Percentiles rank a stretch among this genome's conserved stretches.
These are phyloP conservation scores for Curvularia hawaiiensis DNA, from an alignment of 2,329 filamentous ascomycete genomes.

Conservation along the genomic window DNA sequence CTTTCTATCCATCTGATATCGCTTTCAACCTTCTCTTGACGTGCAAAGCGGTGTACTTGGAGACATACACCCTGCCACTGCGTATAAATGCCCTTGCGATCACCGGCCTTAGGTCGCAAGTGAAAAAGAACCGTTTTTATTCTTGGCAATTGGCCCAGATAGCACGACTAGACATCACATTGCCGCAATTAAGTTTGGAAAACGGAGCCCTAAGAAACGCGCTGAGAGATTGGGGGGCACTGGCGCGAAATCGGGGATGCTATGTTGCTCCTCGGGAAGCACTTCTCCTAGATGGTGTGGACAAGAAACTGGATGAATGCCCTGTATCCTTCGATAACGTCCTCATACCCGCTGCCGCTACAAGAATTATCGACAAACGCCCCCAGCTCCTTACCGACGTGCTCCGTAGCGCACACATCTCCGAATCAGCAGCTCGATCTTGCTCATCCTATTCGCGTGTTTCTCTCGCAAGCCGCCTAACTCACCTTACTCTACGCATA, in stretches of 20 bases:
- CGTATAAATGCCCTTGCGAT: conserved; percentile 17
- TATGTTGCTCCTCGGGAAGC: conserved; percentile 13
- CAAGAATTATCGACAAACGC: not conserved
- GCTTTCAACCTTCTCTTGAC: conserved; percentile 22
- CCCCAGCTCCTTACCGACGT: not conserved
- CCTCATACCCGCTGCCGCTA: not conserved
- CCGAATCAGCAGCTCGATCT: not conserved
- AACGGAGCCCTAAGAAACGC: conserved; percentile 2
- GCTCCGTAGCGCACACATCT: not conserved
- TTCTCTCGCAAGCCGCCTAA: conserved; percentile 17
- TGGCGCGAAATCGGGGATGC: conserved; percentile 12
- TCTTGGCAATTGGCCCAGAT: conserved; percentile 27
- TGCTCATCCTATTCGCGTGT: conserved; percentile 7
- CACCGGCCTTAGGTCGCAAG: not conserved
- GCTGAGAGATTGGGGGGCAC: conserved; percentile 6
- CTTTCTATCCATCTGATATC: conserved; percentile 7
- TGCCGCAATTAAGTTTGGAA: conserved; percentile 21
- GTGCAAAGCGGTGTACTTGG: conserved; percentile 29
- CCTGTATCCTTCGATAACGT: not conserved
- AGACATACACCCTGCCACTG: conserved; percentile 24
- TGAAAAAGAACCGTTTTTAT: not conserved
- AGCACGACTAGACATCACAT: conserved; percentile 21
- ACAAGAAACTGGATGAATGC: not conserved
- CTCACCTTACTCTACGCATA: conserved; percentile 26
- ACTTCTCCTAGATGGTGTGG: not conserved